phyloP scores from a whole-genome alignment of 23 red algal genomes.

The Cyanidioschyzon merolae region DNA sequence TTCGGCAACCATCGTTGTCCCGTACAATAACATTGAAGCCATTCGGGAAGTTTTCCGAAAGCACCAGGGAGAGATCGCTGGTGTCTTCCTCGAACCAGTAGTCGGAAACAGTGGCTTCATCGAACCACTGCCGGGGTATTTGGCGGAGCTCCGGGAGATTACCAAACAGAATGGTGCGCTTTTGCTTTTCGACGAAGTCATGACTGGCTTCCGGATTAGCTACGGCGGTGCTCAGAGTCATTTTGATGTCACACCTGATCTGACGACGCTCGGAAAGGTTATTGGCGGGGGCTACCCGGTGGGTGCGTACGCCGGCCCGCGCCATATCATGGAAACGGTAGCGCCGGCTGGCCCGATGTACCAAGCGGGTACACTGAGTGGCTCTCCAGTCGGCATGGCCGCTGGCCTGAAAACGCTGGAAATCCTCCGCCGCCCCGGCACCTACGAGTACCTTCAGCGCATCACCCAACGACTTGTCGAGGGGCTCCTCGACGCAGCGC shows the following conservation, averaged over 20 bases:
- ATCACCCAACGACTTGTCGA: slow-evolving; percentile 54
- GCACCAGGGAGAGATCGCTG: slow-evolving; percentile 73
- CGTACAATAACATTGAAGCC: slow-evolving; percentile 83
- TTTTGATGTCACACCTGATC: slow-evolving; percentile 85
- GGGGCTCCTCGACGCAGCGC: slow-evolving; percentile 54
- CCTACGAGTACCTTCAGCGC: slow-evolving; percentile 86
- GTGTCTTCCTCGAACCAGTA: slow-evolving; percentile 90
- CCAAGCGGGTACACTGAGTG: slow-evolving; percentile 92
- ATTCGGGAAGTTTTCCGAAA: slow-evolving; percentile 59
- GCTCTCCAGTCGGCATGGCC: slow-evolving; percentile 95
- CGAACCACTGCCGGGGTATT: slow-evolving; percentile 53
- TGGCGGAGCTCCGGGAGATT: slow-evolving; percentile 66
- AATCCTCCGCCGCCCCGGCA: slow-evolving; percentile 75
- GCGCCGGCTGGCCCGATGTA: slow-evolving; percentile 94
- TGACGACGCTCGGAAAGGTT: slow-evolving; percentile 96
- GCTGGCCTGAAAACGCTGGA: slow-evolving; percentile 98
- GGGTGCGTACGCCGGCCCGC: slow-evolving; percentile 88
- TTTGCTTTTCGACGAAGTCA: slow-evolving; percentile 98
- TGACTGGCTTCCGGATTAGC: slow-evolving; percentile 94
- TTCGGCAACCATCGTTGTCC: slow-evolving; percentile 67
- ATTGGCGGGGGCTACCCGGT: slow-evolving; percentile 95
- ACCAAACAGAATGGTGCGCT: slow-evolving; percentile 61
- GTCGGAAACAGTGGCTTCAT: slow-evolving; percentile 98
- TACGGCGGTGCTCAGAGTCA: slow-evolving; percentile 83
- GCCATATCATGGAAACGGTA: slow-evolving; percentile 95